These are phyloP conservation scores for Knufia fluminis DNA, from an alignment of 2,329 filamentous ascomycete species.

Conservation along the genomic window DNA sequence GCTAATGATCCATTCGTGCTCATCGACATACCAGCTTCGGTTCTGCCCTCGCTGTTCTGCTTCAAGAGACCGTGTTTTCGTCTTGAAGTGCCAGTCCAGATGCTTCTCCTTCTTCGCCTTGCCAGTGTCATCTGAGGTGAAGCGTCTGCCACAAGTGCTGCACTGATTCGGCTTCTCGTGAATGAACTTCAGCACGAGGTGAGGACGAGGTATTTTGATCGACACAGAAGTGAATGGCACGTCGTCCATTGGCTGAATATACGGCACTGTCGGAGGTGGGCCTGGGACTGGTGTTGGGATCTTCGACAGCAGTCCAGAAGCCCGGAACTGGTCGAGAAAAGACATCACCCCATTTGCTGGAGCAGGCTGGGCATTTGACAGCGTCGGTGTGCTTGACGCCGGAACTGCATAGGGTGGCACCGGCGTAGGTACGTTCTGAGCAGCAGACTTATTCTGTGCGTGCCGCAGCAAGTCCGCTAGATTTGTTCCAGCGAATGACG, in stretches of 20 bases:
- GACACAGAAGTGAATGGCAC: slow-evolving; percentile 53
- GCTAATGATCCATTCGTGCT: slow-evolving; percentile 84
- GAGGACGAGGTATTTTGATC: slow-evolving; percentile 67
- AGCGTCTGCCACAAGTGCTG: slow-evolving; percentile 82
- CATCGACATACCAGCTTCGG: slow-evolving; percentile 89
- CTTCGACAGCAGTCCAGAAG: slow-evolving; percentile 55
- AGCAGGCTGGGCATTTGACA: slow-evolving; percentile 34
- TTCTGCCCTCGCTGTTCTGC: slow-evolving; percentile 78
- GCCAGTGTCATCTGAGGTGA: slow-evolving; percentile 66
- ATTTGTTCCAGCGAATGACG: slow-evolving; percentile 33
- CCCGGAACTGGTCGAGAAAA: slow-evolving; percentile 58
- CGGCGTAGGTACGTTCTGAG: slow-evolving; percentile 37
- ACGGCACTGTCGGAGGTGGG: slow-evolving; percentile 28
- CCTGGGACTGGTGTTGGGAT: slow-evolving; percentile 34
- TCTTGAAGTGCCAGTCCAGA: slow-evolving; percentile 97
- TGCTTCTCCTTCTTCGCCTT: slow-evolving; percentile 80
- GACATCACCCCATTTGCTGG: slow-evolving; percentile 37
- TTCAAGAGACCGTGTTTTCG: slow-evolving; percentile 80
- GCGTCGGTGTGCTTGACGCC: slow-evolving; percentile 24
- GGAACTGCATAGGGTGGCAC: slow-evolving; percentile 9
- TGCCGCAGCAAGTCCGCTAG: slow-evolving; percentile 39
- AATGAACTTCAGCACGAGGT: slow-evolving; percentile 66
- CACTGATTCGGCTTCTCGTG: slow-evolving; percentile 78
- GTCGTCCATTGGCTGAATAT: slow-evolving; percentile 25
- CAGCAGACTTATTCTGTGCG: slow-evolving; percentile 31